Percentiles rank a stretch among this genome's conserved stretches.
Evolutionary conservation across 192 early-diverging fungal genomes (phyloP).

Genomic region (Backusella luteola): DNA sequence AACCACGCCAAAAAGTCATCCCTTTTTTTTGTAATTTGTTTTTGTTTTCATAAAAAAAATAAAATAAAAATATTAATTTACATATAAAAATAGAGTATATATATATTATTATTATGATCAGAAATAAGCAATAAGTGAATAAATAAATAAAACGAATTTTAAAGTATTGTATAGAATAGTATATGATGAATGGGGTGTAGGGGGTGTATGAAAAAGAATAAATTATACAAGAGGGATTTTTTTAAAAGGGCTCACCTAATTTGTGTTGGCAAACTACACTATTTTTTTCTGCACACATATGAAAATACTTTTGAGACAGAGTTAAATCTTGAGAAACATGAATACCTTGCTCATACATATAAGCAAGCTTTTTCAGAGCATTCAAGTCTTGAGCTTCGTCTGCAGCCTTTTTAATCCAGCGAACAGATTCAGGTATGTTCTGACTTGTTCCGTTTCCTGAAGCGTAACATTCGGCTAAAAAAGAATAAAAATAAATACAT

Average conservation of each 20-base stretch:
- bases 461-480: conserved; percentile 33
- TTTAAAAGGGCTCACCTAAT: conserved; percentile 17
- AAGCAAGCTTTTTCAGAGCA: conserved; percentile 24
- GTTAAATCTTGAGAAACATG: conserved; percentile 9
- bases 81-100: not conserved
- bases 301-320: conserved; percentile 20
- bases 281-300: conserved; percentile 6
- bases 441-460: conserved; percentile 20
- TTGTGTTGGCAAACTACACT: conserved; percentile 15
- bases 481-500: not conserved
- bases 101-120: conserved; percentile 1
- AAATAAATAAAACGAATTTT: not conserved
- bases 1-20: conserved; percentile 26
- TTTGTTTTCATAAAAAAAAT: conserved; percentile 1
- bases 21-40: conserved; percentile 14
- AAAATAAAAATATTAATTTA: conserved; percentile 8
- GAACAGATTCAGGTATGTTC: conserved; percentile 11
- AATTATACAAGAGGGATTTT: not conserved
- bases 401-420: conserved; percentile 31
- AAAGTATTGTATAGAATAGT: not conserved
- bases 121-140: not conserved
- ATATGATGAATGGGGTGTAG: not conserved
- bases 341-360: conserved; percentile 13
- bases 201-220: not conserved
- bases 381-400: conserved; percentile 18